phyloP scores from a whole-genome alignment of 805 yeast genomes.

The Sungouiozyma intestinalis region DNA sequence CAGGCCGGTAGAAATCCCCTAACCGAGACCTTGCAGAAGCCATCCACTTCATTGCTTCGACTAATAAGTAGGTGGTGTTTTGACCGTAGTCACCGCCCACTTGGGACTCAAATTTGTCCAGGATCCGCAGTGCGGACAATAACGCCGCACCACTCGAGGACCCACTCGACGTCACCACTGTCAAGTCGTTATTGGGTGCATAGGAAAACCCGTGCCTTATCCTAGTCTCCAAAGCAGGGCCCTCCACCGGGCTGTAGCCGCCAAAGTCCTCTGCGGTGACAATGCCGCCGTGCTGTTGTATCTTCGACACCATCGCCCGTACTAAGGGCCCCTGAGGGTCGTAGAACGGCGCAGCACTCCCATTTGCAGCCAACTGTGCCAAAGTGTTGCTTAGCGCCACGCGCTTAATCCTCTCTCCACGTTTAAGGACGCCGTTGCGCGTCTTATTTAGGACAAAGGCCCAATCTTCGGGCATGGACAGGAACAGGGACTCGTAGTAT shows the following conservation, averaged over 20 bases:
- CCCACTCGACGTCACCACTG: constrained; percentile 53
- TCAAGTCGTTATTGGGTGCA: constrained; percentile 32
- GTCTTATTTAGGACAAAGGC: constrained; percentile 37
- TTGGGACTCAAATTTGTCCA: constrained; percentile 36
- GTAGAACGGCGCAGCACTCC: constrained; percentile 68
- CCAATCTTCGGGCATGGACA: constrained; percentile 39
- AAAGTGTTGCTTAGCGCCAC: constrained; percentile 58
- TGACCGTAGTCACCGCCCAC: constrained; percentile 38
- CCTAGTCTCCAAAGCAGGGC: constrained; percentile 26
- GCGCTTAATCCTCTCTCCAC: constrained; percentile 55
- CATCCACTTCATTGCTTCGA: constrained; percentile 92
- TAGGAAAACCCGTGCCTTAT: constrained; percentile 20
- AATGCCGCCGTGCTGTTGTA: constrained; percentile 55
- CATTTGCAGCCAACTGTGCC: constrained; percentile 59
- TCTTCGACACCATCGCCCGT: constrained; percentile 40
- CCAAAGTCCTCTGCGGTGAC: constrained; percentile 55
- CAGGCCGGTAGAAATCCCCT: constrained; percentile 77
- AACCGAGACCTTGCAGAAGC: constrained; percentile 76
- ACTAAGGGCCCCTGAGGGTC: constrained; percentile 76
- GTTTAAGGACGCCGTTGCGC: constrained; percentile 28
- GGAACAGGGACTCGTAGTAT: constrained; percentile 27
- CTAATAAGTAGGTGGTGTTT: constrained; percentile 49
- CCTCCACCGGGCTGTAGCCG: constrained; percentile 41
- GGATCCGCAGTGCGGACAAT: constrained; percentile 59
- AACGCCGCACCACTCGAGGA: constrained; percentile 80